Evolutionary conservation across 345 rosid genomes (phyloP).

Genomic region (Brassica incana): DNA sequence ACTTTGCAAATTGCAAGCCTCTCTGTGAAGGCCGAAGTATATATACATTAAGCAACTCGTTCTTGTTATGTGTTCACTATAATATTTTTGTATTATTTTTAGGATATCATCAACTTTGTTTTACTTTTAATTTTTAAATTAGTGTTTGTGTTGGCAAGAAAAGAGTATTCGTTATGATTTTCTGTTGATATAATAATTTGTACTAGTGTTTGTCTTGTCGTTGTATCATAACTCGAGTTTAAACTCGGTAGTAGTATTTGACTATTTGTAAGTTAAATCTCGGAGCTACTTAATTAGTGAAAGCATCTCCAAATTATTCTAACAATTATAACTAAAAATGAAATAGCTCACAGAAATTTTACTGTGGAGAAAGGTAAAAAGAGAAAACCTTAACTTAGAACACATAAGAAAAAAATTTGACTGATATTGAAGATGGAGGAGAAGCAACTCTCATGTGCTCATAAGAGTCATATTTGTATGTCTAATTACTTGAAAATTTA

Average conservation of each 20-base stretch:
- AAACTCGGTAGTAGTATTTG: not conserved
- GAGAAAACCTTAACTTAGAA: not conserved
- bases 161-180: not conserved
- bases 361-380: not conserved
- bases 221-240: not conserved
- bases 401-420: not conserved
- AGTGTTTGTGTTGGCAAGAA: not conserved
- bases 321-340: not conserved
- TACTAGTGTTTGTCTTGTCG: not conserved
- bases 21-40: slow-evolving; percentile 22
- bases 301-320: too few species aligned
- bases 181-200: not conserved
- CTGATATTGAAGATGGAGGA: not conserved
- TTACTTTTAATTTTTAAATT: not conserved
- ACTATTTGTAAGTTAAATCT: not conserved
- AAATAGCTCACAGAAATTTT: not conserved
- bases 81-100: not conserved
- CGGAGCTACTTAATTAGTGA: not conserved
- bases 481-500: not conserved
- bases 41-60: slow-evolving; percentile 26
- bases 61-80: slow-evolving; percentile 1
- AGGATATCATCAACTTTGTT: slow-evolving; percentile 7
- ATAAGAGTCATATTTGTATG: not conserved
- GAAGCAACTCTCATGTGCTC: too few species aligned
- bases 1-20: slow-evolving; percentile 24